These are phyloP conservation scores for Hymenoscyphus linearis DNA, from an alignment of 2,329 filamentous ascomycete genomes.

Conservation along the genomic window DNA sequence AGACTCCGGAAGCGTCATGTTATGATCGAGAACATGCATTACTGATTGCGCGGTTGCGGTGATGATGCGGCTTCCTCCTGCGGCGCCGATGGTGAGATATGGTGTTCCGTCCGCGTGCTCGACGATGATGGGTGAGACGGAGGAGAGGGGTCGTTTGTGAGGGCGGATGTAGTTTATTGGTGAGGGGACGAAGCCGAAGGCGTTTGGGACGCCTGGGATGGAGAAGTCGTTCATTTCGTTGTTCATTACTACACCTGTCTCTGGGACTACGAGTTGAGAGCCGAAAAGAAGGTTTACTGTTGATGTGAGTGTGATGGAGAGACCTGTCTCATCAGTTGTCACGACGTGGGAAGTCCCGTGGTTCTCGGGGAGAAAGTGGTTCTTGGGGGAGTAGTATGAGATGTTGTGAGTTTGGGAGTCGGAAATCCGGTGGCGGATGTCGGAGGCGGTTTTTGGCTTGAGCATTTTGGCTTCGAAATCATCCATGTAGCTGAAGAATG, in stretches of 20 bases:
- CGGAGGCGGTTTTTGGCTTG: slow-evolving; percentile 49
- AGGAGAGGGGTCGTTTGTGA: slow-evolving; percentile 76
- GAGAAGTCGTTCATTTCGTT: slow-evolving; percentile 77
- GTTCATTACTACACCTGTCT: slow-evolving; percentile 50
- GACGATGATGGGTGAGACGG: slow-evolving; percentile 73
- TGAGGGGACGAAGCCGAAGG: slow-evolving; percentile 79
- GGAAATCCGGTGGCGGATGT: slow-evolving; percentile 61
- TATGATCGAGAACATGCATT: slow-evolving; percentile 65
- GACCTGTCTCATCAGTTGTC: slow-evolving; percentile 64
- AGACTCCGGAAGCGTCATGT: slow-evolving; percentile 53
- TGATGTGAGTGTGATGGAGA: slow-evolving; percentile 77
- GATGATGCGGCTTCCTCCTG: slow-evolving; percentile 79
- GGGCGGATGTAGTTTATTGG: slow-evolving; percentile 77
- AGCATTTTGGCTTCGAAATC: slow-evolving; percentile 66
- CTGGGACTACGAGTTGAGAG: slow-evolving; percentile 69
- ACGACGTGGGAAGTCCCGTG: slow-evolving; percentile 72
- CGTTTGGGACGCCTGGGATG: slow-evolving; percentile 70
- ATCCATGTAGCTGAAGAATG: slow-evolving; percentile 59
- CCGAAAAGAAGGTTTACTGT: slow-evolving; percentile 88
- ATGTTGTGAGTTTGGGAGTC: slow-evolving; percentile 68
- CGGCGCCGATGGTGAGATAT: slow-evolving; percentile 66
- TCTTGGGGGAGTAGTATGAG: slow-evolving; percentile 65
- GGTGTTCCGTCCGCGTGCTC: slow-evolving; percentile 61
- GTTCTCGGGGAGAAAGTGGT: slow-evolving; percentile 61
- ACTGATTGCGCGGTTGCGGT: slow-evolving; percentile 71